Evolutionary conservation across 345 rosid species (phyloP), one percentile per base, ranked within the genome.

Genomic region (Aethionema arabicum): DNA sequence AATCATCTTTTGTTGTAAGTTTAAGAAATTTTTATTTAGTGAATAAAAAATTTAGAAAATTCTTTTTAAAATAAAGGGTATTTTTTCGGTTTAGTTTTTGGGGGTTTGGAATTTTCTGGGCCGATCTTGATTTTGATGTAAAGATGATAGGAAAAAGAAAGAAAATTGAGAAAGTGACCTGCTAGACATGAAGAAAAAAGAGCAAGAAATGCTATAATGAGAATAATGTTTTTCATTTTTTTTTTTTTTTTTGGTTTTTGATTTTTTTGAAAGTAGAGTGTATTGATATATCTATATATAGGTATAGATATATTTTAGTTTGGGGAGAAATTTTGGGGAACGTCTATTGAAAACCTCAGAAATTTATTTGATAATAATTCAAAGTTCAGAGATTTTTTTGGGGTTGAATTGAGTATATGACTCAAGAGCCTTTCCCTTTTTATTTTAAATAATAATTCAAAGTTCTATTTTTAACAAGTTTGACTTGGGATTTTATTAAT

Each of bases 151-250:
- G 44, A 67, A 41, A 37, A 29, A 11, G 37, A 38, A 14, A 31
- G 9, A 48, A 27, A 32, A 14, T 2, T 38, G 32, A 13, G 57
- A 2, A 53, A 47, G 14, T 35, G 63, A 70, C 74, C 59, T 10
- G 74, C 74, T 8, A 63, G 42, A 56, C 47, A 52, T 35, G 54
- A 43, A 42, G 65, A 56, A 29, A 12, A 44, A 63, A 70, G 74
- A 50, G 69, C 59, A 42, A 70, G 55, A 50, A 58, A 70, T 51
- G 69, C 37, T 45, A 42, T 41, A 14, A 63, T 50, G 13, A 63
- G 12, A 21, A 70, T 57, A 50, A 61, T 8, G 33, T 13, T 39
- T 0, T 57, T 63, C 74, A 70, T 70, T 27, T 54, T 69, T 55
- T 46, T 14, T 55, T 70, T 27, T 54, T 69, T 55, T 46, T 14